Evolutionary conservation across 2,329 filamentous ascomycete genomes (phyloP).

Genomic region (Fusarium musae): DNA sequence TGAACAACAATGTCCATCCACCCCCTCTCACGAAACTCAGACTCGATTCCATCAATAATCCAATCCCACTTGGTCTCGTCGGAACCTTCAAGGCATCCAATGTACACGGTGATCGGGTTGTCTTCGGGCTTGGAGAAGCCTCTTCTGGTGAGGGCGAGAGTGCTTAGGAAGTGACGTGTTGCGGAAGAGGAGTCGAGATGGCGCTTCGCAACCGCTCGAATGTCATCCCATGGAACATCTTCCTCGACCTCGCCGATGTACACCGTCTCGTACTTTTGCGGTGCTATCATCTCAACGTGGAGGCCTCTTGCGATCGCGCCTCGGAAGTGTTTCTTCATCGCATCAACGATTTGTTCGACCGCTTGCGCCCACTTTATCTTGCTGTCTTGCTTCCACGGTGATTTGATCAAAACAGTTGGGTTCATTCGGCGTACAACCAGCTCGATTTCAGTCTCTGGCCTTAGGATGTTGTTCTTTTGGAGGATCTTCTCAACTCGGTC

Average conservation of each 20-base stretch:
- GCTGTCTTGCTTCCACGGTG: not conserved
- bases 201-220: not conserved
- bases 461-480: not conserved
- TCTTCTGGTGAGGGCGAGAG: not conserved
- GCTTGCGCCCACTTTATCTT: not conserved
- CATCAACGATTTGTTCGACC: not conserved
- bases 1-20: conserved; percentile 1
- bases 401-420: not conserved
- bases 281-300: not conserved
- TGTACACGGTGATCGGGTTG: not conserved
- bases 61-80: not conserved
- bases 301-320: not conserved
- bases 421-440: not conserved
- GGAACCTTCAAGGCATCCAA: not conserved
- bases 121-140: not conserved
- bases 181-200: not conserved
- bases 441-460: not conserved
- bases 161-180: not conserved
- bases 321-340: not conserved
- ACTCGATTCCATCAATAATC: not conserved
- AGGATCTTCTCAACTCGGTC: not conserved
- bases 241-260: not conserved
- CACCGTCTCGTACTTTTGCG: not conserved
- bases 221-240: not conserved
- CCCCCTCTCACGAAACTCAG: not conserved